These are phyloP conservation scores for Neoarthrinium moseri DNA, from an alignment of 2,329 filamentous ascomycete species.

Conservation along the genomic window DNA sequence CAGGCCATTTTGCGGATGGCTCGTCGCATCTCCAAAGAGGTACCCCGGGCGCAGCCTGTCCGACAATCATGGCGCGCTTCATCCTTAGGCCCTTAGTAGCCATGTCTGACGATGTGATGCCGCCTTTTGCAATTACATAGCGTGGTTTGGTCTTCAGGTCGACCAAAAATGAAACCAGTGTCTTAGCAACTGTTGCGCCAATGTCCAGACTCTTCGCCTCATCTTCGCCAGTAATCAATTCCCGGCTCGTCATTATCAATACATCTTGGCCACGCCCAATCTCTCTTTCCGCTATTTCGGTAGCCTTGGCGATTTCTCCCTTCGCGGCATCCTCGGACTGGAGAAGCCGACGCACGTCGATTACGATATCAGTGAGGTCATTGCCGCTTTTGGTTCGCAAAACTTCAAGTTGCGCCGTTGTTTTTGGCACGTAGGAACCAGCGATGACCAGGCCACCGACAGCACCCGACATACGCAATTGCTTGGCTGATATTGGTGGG, in stretches of 20 bases:
- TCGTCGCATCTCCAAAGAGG: slow-evolving; percentile 60
- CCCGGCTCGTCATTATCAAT: slow-evolving; percentile 58
- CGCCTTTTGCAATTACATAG: slow-evolving; percentile 59
- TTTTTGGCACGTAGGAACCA: slow-evolving; percentile 59
- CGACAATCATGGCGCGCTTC: slow-evolving; percentile 52
- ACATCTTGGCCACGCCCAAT: slow-evolving; percentile 49
- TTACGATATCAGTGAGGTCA: slow-evolving; percentile 42
- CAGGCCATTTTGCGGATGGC: slow-evolving; percentile 44
- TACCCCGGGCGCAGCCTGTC: slow-evolving; percentile 56
- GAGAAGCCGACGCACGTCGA: slow-evolving; percentile 48
- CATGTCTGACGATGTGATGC: slow-evolving; percentile 58
- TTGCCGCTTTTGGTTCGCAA: slow-evolving; percentile 36
- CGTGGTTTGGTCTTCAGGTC: slow-evolving; percentile 45
- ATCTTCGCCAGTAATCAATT: slow-evolving; percentile 47
- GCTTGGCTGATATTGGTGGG: slow-evolving; percentile 43
- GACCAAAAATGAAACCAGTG: slow-evolving; percentile 48
- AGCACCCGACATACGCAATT: slow-evolving; percentile 35
- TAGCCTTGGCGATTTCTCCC: slow-evolving; percentile 27
- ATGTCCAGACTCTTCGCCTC: slow-evolving; percentile 53
- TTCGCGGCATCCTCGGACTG: slow-evolving; percentile 30
- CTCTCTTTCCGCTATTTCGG: slow-evolving; percentile 33
- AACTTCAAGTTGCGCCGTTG: slow-evolving; percentile 50
- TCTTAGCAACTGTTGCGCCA: slow-evolving; percentile 48
- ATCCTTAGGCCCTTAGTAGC: slow-evolving; percentile 56
- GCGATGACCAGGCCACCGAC: slow-evolving; percentile 53